Evolutionary conservation across 2,329 filamentous ascomycete species (phyloP).

Genomic region (Trichothecium roseum): DNA sequence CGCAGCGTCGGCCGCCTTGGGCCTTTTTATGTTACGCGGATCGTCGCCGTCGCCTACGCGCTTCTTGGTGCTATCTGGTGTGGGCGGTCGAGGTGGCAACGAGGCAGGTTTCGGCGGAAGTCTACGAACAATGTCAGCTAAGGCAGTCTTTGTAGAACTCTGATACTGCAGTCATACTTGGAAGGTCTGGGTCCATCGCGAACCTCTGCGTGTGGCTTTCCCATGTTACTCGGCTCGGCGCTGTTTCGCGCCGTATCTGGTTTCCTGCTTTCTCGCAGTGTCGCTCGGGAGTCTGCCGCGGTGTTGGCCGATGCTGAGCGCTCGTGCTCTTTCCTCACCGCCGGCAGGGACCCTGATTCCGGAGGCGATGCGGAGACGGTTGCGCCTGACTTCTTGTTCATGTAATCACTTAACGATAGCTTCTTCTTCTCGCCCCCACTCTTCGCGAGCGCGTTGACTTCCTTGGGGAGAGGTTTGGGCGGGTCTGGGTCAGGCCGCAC

Average conservation of each 20-base stretch:
- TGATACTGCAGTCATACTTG: conserved; percentile 2
- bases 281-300: no score
- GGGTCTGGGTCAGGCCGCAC: conserved; percentile 44
- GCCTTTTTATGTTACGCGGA: conserved; percentile 33
- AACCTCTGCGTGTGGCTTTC: conserved; percentile 6
- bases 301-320: conserved; percentile 8
- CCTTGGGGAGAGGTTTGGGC: conserved; percentile 24
- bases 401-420: conserved; percentile 48
- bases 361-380: conserved; percentile 24
- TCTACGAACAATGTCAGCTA: conserved; percentile 13
- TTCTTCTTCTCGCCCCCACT: conserved; percentile 40
- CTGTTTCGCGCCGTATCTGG: conserved; percentile 1
- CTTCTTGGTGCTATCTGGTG: conserved; percentile 33
- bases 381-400: conserved; percentile 36
- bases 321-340: not conserved
- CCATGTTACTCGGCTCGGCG: conserved; percentile 3
- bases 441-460: conserved; percentile 28
- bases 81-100: conserved; percentile 25
- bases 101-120: conserved; percentile 24
- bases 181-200: conserved; percentile 1
- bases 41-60: conserved; percentile 34
- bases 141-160: conserved; percentile 4
- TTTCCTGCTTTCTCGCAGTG: conserved; percentile 6
- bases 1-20: conserved; percentile 10
- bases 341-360: conserved; percentile 12